A percentile compares a stretch with the other conserved stretches of the same genome.
phyloP scores from a whole-genome alignment of 2,329 filamentous ascomycete genomes.

The Penicillium sp. region DNA sequence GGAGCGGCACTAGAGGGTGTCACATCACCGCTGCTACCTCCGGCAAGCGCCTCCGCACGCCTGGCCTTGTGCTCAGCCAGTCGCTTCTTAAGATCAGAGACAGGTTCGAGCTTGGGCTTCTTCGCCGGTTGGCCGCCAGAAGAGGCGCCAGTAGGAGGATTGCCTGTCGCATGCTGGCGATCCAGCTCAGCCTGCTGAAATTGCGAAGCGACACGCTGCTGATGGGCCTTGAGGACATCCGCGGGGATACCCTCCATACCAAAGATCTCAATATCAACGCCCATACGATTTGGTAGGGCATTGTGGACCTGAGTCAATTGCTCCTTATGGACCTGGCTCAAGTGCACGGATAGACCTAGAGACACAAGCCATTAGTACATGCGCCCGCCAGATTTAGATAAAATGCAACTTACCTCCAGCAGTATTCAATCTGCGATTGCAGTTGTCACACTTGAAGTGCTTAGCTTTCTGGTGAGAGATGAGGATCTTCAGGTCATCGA shows the following conservation, averaged over 20 bases:
- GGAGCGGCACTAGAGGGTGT: conserved; percentile 52
- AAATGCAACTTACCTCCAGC: conserved; percentile 72
- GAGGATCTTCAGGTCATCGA: conserved; percentile 93
- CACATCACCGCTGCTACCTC: conserved; percentile 55
- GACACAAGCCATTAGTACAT: conserved; percentile 5
- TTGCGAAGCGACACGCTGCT: conserved; percentile 78
- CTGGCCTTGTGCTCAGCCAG: conserved; percentile 73
- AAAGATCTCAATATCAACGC: conserved; percentile 92
- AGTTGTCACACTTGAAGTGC: conserved; percentile 96
- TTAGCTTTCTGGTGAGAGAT: conserved; percentile 99
- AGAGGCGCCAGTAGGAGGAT: conserved; percentile 66
- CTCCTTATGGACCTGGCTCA: conserved; percentile 99
- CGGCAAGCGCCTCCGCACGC: conserved; percentile 59
- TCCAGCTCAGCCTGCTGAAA: conserved; percentile 85
- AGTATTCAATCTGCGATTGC: conserved; percentile 83
- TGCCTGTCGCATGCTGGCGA: conserved; percentile 76
- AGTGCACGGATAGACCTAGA: conserved; percentile 85
- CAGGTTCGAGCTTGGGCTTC: conserved; percentile 68
- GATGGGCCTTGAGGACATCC: conserved; percentile 77
- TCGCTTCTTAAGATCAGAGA: conserved; percentile 76
- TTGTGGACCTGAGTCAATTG: conserved; percentile 84
- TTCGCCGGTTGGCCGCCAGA: conserved; percentile 51
- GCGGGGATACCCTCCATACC: conserved; percentile 96
- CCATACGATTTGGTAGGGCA: conserved; percentile 79
- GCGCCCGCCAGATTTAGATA: background rate